Base-by-base conservation (phyloP, 768 basidiomycete species). In the Daedaleopsis nitida region DNA sequence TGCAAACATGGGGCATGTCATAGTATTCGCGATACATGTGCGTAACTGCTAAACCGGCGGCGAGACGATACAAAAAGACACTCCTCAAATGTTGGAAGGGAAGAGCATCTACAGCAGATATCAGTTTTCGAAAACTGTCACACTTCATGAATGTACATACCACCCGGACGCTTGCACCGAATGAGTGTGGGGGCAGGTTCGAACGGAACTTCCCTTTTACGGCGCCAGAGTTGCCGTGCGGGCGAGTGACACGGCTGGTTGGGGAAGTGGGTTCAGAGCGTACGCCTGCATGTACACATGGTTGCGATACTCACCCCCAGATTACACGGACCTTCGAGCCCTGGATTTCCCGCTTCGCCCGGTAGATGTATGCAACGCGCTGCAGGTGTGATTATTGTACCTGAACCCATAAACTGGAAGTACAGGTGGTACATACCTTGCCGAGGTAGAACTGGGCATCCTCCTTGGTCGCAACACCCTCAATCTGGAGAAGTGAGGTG, bases 331-430 rank as follows among this genome's bases (percentile, higher is more conserved):
- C 82, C 78, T 96, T 95, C 68, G 94, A 92, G 62, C 97, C 97
- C 76, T 89, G 88, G 67, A 96, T 86, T 78, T 94, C 92, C 76
- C 87, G 84, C 84, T 97, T 95, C 63, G 95, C 96, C 75, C 89
- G 91, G 88, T 99, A 99, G 68, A 99, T 95, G 78, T 89, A 99
- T 62, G 97, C 97, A 65, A 99, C 85, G 69, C 96, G 92, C 95
- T 97, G 69, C 23, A 44, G 23, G 19, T 43, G 35, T 2, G n/a
- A 14, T 52, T 6, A 23, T 45, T 48, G 43, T 35, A 14, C 45
- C 32, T n/a, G 21, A 8, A 17, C 16, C 5, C 3, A 35, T 14
- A 32, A 19, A 37, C 12, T 38, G n/a, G 16, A 1, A 19, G 7
- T 10, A 39, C 8, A n/a, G 17, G 21, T 32, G 27, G 24, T 24